Evolutionary conservation across 2,329 filamentous ascomycete genomes (phyloP).

Genomic region (Fusarium sp.): DNA sequence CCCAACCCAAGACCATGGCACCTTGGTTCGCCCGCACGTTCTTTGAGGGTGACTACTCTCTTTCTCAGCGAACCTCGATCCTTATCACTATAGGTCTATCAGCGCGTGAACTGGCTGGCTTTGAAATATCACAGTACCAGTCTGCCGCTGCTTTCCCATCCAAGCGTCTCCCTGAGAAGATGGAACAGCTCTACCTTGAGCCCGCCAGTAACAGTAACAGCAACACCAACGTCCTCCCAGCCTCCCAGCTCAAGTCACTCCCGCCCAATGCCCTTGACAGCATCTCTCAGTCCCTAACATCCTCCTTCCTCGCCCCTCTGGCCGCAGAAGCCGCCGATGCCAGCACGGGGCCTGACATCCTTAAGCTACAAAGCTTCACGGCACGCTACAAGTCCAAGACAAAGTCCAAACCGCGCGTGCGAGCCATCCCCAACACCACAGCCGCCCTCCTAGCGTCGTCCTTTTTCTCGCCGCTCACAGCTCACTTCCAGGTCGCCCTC

Average conservation of each 20-base stretch:
- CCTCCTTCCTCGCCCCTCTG: constrained; percentile 81
- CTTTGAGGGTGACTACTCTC: constrained; percentile 91
- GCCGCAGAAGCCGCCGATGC: constrained; percentile 85
- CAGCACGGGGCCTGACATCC: constrained; percentile 79
- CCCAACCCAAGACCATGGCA: constrained; percentile 80
- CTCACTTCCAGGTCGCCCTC: constrained; percentile 77
- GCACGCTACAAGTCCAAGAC: constrained; percentile 58
- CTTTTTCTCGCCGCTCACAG: constrained; percentile 89
- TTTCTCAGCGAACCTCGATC: constrained; percentile 84
- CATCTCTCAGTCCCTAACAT: constrained; percentile 75
- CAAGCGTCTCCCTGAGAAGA: constrained; percentile 77
- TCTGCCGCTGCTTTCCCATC: constrained; percentile 75
- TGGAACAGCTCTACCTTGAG: constrained; percentile 76
- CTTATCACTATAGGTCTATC: constrained; percentile 85
- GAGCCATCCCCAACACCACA: constrained; percentile 78
- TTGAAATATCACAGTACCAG: constrained; percentile 67
- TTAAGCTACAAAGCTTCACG: constrained; percentile 92
- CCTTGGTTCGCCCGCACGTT: constrained; percentile 87
- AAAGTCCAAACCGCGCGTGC: constrained; percentile 54
- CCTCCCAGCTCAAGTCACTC: constrained; percentile 60
- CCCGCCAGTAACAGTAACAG: constrained; percentile 38
- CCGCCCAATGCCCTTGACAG: constrained; percentile 71
- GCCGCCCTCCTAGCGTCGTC: constrained; percentile 77
- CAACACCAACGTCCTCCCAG: constrained; percentile 23
- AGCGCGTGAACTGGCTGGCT: constrained; percentile 85